Evolutionary conservation across 371 early-diverging fungal species (phyloP).

Genomic region (Mucor plumbeus): DNA sequence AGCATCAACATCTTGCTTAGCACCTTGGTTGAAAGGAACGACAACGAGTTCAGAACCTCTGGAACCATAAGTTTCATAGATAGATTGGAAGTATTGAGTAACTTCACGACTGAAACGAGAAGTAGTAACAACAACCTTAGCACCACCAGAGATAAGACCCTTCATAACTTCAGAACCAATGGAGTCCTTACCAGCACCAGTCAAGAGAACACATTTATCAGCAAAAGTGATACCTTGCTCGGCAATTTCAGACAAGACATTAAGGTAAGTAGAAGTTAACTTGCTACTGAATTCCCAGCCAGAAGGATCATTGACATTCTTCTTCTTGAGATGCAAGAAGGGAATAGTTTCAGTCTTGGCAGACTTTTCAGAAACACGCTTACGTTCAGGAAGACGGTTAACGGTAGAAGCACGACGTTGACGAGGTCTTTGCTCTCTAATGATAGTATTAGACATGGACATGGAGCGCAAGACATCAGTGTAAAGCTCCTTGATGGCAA

Average conservation of each 20-base stretch:
- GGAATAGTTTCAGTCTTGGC: conserved; percentile 76
- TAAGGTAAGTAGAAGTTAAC: conserved; percentile 76
- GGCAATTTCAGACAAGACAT: conserved; percentile 75
- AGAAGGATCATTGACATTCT: conserved; percentile 61
- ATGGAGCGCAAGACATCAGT: conserved; percentile 77
- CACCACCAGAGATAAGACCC: conserved; percentile 90
- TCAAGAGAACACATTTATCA: conserved; percentile 84
- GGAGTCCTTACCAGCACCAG: conserved; percentile 92
- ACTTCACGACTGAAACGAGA: conserved; percentile 86
- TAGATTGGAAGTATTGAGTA: conserved; percentile 87
- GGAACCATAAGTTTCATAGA: conserved; percentile 88
- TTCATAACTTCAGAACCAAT: conserved; percentile 91
- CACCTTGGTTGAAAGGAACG: conserved; percentile 97
- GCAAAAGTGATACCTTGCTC: conserved; percentile 83
- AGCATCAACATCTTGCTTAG: conserved; percentile 80
- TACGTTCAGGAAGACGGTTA: conserved; percentile 49
- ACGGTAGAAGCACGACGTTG: conserved; percentile 58
- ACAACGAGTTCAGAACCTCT: conserved; percentile 88
- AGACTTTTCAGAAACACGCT: conserved; percentile 53
- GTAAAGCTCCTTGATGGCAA: conserved; percentile 73
- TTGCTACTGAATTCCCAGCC: conserved; percentile 80
- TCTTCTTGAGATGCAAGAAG: conserved; percentile 78
- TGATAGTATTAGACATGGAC: conserved; percentile 72
- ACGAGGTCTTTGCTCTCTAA: conserved; percentile 60
- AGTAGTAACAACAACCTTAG: conserved; percentile 92